Evolutionary conservation across 2,329 filamentous ascomycete genomes (phyloP), one percentile per base, ranked within the genome.

Genomic region (Ascochyta koolunga): DNA sequence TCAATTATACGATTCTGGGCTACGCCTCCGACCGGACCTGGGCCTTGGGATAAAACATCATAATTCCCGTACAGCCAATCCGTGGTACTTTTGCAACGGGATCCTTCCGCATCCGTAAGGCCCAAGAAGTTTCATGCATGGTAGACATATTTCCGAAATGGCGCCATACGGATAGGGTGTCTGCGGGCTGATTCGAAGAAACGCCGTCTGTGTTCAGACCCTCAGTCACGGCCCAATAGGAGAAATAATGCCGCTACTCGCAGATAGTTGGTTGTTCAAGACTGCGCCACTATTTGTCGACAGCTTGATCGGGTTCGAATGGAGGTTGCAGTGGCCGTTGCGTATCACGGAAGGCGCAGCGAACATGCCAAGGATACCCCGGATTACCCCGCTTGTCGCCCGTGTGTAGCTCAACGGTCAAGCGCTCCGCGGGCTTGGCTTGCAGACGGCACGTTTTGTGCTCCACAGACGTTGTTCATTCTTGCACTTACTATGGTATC

Each of bases 101-200:
- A 16, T 5, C 8, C 11, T 9, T 5, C 42, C 50, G 24, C 19
- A 46, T 52, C 19, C 16, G 29, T 29, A 11, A 36, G 10, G 18
- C 4, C 36, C 42, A 38, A 37, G 31, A 33, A 13, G 19, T 47
- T 46, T 41, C 31, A 53, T 10, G 24, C 37, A 45, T 29, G 29
- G 31, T 22, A 36, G 42, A 21, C 31, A 33, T 53, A 47, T 47
- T 27, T 47, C 50, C 43, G 50, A 48, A 25, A 38, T 42, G 32
- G 43, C 43, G 50, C 43, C 43, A 42, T 29, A 37, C 18, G 11
- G 19, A 25, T 16, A 19, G 16, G 27, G 29, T 33, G 18, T 29
- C 13, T n/a, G 35, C 40, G 40, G 35, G 16, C 33, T 21, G 33
- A 44, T 35, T 40, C 29, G 8, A 5, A 45, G 22, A 22, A 35